Percentiles rank a stretch among this genome's conserved stretches.
These are phyloP conservation scores for Fragilariopsis cylindrus DNA, from an alignment of 108 stramenopile genomes.

Conservation along the genomic window DNA sequence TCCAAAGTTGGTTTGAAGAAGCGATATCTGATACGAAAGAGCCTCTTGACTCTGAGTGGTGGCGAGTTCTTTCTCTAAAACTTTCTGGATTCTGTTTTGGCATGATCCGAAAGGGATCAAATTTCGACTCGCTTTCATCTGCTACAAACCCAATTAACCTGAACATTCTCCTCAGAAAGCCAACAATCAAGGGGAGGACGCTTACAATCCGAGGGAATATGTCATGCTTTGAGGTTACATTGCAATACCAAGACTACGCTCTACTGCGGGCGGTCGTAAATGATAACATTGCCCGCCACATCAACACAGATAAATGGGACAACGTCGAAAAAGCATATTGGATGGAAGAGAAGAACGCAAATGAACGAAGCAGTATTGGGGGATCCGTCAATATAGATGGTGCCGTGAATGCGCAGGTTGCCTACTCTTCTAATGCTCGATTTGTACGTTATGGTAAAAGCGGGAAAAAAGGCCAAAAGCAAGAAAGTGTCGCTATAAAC, in stretches of 20 bases:
- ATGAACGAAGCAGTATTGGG: background rate
- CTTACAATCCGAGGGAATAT: slow-evolving; percentile 44
- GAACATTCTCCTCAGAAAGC: slow-evolving; percentile 43
- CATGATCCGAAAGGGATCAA: background rate
- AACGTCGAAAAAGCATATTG: slow-evolving; percentile 67
- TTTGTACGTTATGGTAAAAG: slow-evolving; percentile 59
- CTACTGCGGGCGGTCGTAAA: slow-evolving; percentile 41
- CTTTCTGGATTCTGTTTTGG: slow-evolving; percentile 29
- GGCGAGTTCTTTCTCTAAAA: slow-evolving; percentile 34
- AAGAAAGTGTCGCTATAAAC: background rate
- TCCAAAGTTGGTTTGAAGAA: slow-evolving; percentile 64
- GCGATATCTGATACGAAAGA: background rate
- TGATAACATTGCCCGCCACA: slow-evolving; percentile 48
- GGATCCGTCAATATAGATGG: slow-evolving; percentile 2
- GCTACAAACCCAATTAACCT: slow-evolving; percentile 46
- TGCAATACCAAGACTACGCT: slow-evolving; percentile 56
- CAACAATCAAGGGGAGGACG: slow-evolving; percentile 31
- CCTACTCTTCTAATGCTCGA: slow-evolving; percentile 58
- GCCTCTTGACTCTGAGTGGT: slow-evolving; percentile 24
- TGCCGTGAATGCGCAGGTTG: slow-evolving; percentile 11
- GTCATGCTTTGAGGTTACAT: slow-evolving; percentile 32
- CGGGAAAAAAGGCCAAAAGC: slow-evolving; percentile 21
- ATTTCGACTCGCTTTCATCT: slow-evolving; percentile 18
- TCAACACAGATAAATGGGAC: slow-evolving; percentile 62
- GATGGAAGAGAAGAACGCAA: slow-evolving; percentile 21